Evolutionary conservation across 768 basidiomycete genomes (phyloP).

Genomic region (Clitopilus passeckerianus): DNA sequence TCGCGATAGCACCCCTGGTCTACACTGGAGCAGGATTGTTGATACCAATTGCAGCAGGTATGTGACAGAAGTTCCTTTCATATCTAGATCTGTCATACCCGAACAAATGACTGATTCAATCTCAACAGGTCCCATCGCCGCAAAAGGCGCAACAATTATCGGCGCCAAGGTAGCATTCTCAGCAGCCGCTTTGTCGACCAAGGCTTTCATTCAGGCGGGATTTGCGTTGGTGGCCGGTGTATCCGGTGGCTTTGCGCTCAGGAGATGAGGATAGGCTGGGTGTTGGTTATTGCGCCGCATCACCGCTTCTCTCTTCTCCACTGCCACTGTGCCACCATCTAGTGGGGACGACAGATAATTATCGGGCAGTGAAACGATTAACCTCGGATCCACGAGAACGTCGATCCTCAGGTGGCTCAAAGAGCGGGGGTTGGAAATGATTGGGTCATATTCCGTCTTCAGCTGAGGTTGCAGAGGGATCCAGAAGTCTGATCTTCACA

Average conservation of each 20-base stretch:
- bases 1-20: slow-evolving; percentile 3
- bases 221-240: background rate
- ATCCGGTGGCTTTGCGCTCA: background rate
- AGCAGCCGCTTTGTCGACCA: background rate
- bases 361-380: background rate
- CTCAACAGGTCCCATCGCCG: slow-evolving; percentile 2
- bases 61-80: background rate
- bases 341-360: background rate
- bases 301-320: background rate
- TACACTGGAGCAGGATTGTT: background rate
- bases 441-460: background rate
- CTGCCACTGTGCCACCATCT: background rate
- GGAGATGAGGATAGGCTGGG: background rate
- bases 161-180: background rate
- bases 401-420: background rate
- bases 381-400: background rate
- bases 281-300: background rate
- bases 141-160: background rate
- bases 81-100: background rate
- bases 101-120: background rate
- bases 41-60: slow-evolving; percentile 5
- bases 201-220: background rate
- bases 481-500: background rate
- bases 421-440: no score
- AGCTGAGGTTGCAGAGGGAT: background rate